A percentile compares a stretch with the other conserved stretches of the same genome.
These are phyloP conservation scores for Botrytis deweyae DNA, from an alignment of 2,329 filamentous ascomycete genomes.

Conservation along the genomic window DNA sequence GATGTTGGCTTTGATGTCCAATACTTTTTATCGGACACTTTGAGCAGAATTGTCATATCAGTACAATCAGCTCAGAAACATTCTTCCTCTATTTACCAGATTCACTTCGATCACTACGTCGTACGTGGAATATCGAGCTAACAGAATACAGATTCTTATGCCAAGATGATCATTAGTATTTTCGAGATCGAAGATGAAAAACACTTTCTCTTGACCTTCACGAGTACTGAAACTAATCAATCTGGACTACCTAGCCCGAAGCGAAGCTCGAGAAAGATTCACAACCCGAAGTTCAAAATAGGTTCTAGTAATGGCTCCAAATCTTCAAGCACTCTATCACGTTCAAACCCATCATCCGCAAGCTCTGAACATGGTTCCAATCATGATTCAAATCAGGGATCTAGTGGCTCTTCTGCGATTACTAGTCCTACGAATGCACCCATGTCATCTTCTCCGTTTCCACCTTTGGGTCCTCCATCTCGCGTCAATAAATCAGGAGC, in stretches of 20 bases:
- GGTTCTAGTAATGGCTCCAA: not conserved
- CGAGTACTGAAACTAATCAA: slow-evolving; percentile 50
- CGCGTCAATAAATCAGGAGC: slow-evolving; percentile 53
- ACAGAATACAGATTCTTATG: slow-evolving; percentile 49
- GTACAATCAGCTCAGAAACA: not conserved
- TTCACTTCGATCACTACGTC: not conserved
- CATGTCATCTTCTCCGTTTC: slow-evolving; percentile 60
- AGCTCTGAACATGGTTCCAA: slow-evolving; percentile 33
- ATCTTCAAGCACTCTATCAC: slow-evolving; percentile 21
- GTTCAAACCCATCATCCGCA: slow-evolving; percentile 35
- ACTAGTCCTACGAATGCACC: slow-evolving; percentile 53
- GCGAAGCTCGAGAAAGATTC: slow-evolving; percentile 15
- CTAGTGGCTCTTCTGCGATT: slow-evolving; percentile 41
- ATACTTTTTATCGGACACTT: not conserved
- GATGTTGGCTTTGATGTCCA: not conserved
- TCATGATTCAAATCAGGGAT: slow-evolving; percentile 30
- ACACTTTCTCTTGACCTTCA: slow-evolving; percentile 76
- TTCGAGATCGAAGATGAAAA: slow-evolving; percentile 68
- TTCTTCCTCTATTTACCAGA: not conserved
- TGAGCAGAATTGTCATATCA: not conserved
- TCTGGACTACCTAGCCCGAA: slow-evolving; percentile 35
- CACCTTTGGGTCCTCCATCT: slow-evolving; percentile 64
- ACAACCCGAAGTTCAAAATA: not conserved
- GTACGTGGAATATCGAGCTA: not conserved
- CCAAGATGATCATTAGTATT: slow-evolving; percentile 74